Conservation (phyloP, 225 moss, liverwort and hornwort species). For the Bryum argenteum region DNA sequence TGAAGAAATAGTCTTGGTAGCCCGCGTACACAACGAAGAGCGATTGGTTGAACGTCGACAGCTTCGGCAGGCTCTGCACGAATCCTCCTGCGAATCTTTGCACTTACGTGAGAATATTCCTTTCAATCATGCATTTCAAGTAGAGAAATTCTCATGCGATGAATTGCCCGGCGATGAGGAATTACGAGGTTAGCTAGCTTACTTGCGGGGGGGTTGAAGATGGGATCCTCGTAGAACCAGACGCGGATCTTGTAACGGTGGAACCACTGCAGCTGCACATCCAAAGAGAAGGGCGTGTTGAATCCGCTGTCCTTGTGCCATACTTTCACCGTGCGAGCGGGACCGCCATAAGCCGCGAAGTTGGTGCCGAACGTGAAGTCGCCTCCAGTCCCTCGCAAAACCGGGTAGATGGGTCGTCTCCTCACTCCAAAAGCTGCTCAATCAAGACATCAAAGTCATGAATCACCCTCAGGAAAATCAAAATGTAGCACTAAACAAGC, state of each 20-base stretch:
- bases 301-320: conserved; percentile 22
- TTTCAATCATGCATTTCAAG: neutral
- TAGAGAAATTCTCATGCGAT: too few relatives aligned
- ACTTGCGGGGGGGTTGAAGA: conserved; percentile 29
- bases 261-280: conserved; percentile 57
- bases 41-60: conserved; percentile 24
- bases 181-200: neutral
- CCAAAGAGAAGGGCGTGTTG: conserved; percentile 46
- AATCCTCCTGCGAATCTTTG: neutral
- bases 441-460: neutral
- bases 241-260: conserved; percentile 42
- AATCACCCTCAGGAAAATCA: neutral
- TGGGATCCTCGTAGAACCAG: conserved; percentile 38
- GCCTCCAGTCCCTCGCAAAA: conserved; percentile 30
- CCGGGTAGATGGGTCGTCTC: conserved; percentile 43
- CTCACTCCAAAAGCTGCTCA: conserved; percentile 54
- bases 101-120: neutral
- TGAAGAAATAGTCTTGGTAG: conserved; percentile 32
- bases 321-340: conserved; percentile 37
- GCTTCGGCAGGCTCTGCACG: conserved; percentile 11
- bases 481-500: too few relatives aligned
- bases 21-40: conserved; percentile 25
- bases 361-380: conserved; percentile 45
- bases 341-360: conserved; percentile 49
- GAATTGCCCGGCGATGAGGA: neutral